phyloP scores from a whole-genome alignment of 495 filamentous ascomycete genomes.

The Penicillium cinerascens region DNA sequence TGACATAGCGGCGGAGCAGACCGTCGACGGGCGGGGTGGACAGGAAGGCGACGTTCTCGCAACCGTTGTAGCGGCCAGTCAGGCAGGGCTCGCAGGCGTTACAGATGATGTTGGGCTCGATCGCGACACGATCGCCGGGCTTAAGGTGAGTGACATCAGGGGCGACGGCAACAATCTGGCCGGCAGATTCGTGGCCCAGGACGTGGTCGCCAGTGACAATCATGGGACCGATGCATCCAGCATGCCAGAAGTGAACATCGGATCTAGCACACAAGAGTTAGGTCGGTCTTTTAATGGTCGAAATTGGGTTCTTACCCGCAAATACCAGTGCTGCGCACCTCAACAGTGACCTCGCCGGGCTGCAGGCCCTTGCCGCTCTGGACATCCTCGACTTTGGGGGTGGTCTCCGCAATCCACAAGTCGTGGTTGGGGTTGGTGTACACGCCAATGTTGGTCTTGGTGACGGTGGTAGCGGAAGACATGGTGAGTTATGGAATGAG shows the following conservation, averaged over 20 bases:
- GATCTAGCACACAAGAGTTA: conserved; percentile 52
- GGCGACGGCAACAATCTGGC: conserved; percentile 75
- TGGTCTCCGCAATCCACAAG: conserved; percentile 79
- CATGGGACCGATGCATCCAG: conserved; percentile 91
- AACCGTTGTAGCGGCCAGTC: conserved; percentile 90
- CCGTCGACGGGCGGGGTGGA: conserved; percentile 86
- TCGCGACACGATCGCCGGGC: conserved; percentile 80
- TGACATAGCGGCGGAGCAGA: conserved; percentile 87
- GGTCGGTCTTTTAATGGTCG: background rate
- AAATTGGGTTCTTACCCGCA: conserved; percentile 62
- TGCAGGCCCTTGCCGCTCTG: conserved; percentile 66
- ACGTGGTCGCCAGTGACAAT: conserved; percentile 83
- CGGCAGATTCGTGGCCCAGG: conserved; percentile 89
- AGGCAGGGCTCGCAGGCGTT: conserved; percentile 84
- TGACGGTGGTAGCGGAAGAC: conserved; percentile 37
- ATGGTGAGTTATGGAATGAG: conserved; percentile 16
- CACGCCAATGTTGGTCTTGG: conserved; percentile 87
- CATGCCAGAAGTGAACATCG: conserved; percentile 95
- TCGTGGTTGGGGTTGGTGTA: conserved; percentile 92
- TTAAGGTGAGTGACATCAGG: conserved; percentile 69
- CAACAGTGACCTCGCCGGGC: conserved; percentile 77
- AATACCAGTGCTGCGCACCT: conserved; percentile 87
- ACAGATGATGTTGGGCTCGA: conserved; percentile 91
- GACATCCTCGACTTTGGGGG: conserved; percentile 71
- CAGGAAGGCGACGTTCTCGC: conserved; percentile 77